phyloP scores from a whole-genome alignment of 805 yeast species.

The Ogataea glucozyma region DNA sequence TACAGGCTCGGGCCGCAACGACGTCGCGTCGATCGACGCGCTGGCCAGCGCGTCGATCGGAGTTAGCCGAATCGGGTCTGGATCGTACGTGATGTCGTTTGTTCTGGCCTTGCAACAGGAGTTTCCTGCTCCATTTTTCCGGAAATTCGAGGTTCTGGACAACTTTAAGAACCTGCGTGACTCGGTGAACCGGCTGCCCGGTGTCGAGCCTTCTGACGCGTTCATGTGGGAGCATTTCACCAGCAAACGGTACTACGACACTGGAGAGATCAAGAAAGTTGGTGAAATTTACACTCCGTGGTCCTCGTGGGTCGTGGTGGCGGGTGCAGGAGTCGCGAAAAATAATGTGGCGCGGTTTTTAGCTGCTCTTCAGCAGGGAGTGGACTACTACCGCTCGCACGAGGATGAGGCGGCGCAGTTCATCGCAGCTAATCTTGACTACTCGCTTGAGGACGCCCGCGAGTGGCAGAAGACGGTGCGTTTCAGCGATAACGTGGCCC shows the following conservation, averaged over 20 bases:
- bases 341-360: conserved; percentile 42
- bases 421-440: conserved; percentile 70
- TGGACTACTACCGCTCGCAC: conserved; percentile 60
- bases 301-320: conserved; percentile 90
- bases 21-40: conserved; percentile 48
- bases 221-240: conserved; percentile 98
- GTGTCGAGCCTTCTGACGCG: conserved; percentile 61
- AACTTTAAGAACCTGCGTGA: conserved; percentile 77
- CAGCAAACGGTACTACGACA: conserved; percentile 79
- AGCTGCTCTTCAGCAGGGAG: conserved; percentile 62
- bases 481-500: conserved; percentile 51
- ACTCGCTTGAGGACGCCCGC: conserved; percentile 71
- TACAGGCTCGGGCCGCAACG: conserved; percentile 65
- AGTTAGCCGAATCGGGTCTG: conserved; percentile 85
- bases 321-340: conserved; percentile 40
- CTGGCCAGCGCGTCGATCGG: conserved; percentile 66
- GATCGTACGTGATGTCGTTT: conserved; percentile 88
- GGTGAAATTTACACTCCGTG: conserved; percentile 94
- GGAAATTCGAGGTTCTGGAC: conserved; percentile 56
- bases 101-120: conserved; percentile 67
- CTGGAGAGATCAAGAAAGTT: conserved; percentile 72
- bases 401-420: conserved; percentile 64
- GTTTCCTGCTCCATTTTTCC: conserved; percentile 53
- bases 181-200: conserved; percentile 63
- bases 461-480: conserved; percentile 81